Evolutionary conservation across 2,329 filamentous ascomycete species (phyloP).

Genomic region (Neobulgaria alba): DNA sequence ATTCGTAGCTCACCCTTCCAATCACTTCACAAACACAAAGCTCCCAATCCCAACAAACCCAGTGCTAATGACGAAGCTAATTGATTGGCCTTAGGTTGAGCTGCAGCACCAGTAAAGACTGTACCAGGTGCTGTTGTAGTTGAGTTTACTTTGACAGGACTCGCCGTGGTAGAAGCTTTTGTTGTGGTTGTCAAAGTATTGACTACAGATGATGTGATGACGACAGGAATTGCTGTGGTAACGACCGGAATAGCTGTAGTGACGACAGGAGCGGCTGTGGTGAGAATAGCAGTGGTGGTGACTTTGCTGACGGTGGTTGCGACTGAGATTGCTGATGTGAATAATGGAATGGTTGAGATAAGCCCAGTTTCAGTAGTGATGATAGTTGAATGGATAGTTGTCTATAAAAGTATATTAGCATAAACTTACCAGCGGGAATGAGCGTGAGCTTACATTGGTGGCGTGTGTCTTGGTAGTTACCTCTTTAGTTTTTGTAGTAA

Average conservation of each 20-base stretch:
- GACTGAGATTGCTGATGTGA: neutral
- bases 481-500: neutral
- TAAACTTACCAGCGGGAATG: too few relatives aligned
- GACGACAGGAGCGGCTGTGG: neutral
- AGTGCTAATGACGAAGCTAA: neutral
- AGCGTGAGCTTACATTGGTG: too few relatives aligned
- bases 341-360: too few relatives aligned
- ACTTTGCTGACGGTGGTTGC: neutral
- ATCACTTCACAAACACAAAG: neutral
- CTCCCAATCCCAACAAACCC: neutral
- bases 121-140: neutral
- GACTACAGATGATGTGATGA: neutral
- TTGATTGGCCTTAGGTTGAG: neutral
- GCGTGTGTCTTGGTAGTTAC: too few relatives aligned
- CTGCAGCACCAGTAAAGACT: neutral
- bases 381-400: too few relatives aligned
- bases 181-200: neutral
- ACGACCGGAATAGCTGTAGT: neutral
- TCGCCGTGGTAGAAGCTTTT: neutral
- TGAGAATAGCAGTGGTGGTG: neutral
- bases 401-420: too few relatives aligned
- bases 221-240: neutral
- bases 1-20: too few relatives aligned
- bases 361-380: too few relatives aligned
- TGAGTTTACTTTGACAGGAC: neutral